Conservation (phyloP, 371 early-diverging fungal species). For the Circinella umbellata region DNA sequence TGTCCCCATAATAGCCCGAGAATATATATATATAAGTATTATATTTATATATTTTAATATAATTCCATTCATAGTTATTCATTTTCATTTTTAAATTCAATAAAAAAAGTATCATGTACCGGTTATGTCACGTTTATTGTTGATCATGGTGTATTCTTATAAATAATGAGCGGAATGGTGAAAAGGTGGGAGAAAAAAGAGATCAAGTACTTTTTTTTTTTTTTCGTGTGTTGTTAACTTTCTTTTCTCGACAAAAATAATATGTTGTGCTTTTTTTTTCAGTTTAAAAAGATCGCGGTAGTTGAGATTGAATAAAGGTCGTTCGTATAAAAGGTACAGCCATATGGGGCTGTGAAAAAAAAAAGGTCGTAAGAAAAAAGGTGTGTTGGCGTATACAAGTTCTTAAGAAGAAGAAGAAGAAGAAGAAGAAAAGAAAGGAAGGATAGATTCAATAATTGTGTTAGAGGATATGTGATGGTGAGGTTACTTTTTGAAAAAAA, state of each 20-base stretch:
- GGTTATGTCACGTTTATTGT: not conserved
- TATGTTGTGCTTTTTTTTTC: too few species aligned
- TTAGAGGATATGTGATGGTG: too few species aligned
- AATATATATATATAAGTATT: not conserved
- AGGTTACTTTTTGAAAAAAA: too few species aligned
- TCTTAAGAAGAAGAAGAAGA: not conserved
- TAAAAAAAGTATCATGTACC: not conserved
- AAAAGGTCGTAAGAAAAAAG: not conserved
- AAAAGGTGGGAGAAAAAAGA: too few species aligned
- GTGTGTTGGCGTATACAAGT: not conserved
- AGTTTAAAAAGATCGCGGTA: not conserved
- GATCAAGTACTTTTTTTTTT: too few species aligned
- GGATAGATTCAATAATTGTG: not conserved
- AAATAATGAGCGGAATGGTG: constrained; percentile 3
- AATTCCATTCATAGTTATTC: not conserved
- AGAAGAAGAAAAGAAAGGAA: not conserved
- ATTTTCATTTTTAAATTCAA: not conserved
- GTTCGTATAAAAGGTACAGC: constrained; percentile 5
- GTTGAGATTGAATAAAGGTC: not conserved
- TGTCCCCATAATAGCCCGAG: too few species aligned
- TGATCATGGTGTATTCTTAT: not conserved
- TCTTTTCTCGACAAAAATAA: too few species aligned
- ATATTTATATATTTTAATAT: not conserved
- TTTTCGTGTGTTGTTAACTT: too few species aligned
- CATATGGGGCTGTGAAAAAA: constrained; percentile 1